Evolutionary conservation across 2,329 filamentous ascomycete genomes (phyloP).

Genomic region (Diaporthe australafricana): DNA sequence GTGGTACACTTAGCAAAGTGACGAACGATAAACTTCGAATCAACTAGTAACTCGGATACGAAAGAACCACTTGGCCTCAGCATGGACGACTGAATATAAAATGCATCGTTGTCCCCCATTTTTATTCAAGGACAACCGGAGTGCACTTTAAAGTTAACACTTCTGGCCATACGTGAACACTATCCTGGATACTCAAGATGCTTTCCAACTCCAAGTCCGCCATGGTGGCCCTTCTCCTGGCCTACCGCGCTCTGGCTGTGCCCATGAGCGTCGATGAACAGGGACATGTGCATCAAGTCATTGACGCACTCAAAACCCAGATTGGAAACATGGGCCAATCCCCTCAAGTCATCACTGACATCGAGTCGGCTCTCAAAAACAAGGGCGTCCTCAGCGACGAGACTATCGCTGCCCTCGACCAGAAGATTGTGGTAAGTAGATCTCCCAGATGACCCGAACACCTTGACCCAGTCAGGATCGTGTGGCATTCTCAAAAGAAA

Average conservation of each 20-base stretch:
- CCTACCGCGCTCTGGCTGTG: background rate
- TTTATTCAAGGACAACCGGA: no score
- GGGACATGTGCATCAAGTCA: background rate
- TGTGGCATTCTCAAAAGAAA: background rate
- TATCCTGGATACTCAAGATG: background rate
- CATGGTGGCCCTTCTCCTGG: background rate
- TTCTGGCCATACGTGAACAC: no score
- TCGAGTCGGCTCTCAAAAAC: background rate
- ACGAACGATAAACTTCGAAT: no score
- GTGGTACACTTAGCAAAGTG: no score
- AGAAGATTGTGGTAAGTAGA: slow-evolving; percentile 1
- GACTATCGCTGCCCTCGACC: background rate
- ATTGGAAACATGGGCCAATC: background rate
- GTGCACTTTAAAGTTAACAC: no score
- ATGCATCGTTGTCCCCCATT: no score
- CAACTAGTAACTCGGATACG: no score
- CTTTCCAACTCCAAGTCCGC: background rate
- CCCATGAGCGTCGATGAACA: background rate
- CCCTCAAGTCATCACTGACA: background rate
- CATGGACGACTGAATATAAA: no score
- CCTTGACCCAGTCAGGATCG: no score
- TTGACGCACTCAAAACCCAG: background rate
- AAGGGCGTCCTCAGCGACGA: background rate
- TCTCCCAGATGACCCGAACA: no score
- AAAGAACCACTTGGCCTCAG: no score